Percentiles rank a stretch among this genome's conserved stretches.
Conservation (phyloP, 2,329 filamentous ascomycete genomes). For the Amauroascus niger region DNA sequence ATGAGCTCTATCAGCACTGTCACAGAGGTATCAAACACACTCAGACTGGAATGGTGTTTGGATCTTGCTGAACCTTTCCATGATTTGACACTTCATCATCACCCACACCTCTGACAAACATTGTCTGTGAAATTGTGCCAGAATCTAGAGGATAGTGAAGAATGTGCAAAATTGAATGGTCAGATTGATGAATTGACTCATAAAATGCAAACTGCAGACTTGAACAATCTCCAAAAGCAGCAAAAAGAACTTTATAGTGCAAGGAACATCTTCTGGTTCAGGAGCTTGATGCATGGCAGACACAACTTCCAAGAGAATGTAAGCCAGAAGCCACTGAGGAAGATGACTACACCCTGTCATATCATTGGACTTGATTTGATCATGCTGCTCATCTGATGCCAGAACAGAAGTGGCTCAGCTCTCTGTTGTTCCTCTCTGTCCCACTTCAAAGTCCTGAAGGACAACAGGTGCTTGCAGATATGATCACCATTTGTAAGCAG, state of each 20-base stretch:
- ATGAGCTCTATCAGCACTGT: background rate
- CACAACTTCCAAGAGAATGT: background rate
- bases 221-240: background rate
- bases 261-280: background rate
- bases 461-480: too few species aligned
- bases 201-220: too few species aligned
- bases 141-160: background rate
- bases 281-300: background rate
- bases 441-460: too few species aligned
- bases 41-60: background rate
- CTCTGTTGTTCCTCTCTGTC: too few species aligned
- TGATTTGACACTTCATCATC: background rate
- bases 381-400: too few species aligned
- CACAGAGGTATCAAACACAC: background rate
- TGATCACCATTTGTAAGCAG: too few species aligned
- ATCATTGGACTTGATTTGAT: slow-evolving; percentile 10
- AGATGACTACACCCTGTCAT: slow-evolving; percentile 6
- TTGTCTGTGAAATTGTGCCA: slow-evolving; percentile 1
- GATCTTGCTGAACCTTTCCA: background rate
- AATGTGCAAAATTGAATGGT: background rate
- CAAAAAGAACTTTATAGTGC: background rate
- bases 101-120: background rate
- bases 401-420: too few species aligned
- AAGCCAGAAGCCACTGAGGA: background rate
- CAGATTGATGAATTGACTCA: background rate